Percentiles rank a stretch among this genome's conserved stretches.
Evolutionary conservation across 177 flowering plant genomes (phyloP).

Genomic region (Vitis hybrid): DNA sequence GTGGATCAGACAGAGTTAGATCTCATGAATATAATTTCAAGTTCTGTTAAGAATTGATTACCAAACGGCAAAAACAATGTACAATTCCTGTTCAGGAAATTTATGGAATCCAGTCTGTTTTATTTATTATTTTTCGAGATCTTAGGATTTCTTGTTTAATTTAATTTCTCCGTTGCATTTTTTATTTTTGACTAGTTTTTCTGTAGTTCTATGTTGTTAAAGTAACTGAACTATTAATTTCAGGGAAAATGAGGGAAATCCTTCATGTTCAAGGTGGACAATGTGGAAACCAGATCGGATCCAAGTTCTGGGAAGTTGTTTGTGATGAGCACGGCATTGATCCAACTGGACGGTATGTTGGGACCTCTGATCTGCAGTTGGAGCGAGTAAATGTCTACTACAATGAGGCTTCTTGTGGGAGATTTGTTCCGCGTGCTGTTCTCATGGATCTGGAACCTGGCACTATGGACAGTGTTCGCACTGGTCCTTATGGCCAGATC

Average conservation of each 20-base stretch:
- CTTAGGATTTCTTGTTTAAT: too few relatives aligned
- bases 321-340: conserved; percentile 63
- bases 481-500: conserved; percentile 62
- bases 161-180: neutral
- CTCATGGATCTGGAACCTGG: conserved; percentile 69
- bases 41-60: too few relatives aligned
- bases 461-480: conserved; percentile 59
- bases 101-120: too few relatives aligned
- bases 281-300: conserved; percentile 67
- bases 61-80: too few relatives aligned
- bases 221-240: neutral
- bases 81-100: too few relatives aligned
- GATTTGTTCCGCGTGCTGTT: conserved; percentile 59
- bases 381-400: conserved; percentile 59
- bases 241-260: conserved; percentile 57
- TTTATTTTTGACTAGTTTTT: neutral
- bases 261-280: conserved; percentile 65
- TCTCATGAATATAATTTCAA: too few relatives aligned
- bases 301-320: conserved; percentile 63
- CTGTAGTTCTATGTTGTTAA: neutral
- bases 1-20: too few relatives aligned
- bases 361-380: conserved; percentile 43
- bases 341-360: conserved; percentile 55
- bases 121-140: too few relatives aligned
- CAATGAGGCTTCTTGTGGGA: conserved; percentile 53